Evolutionary conservation across 2,329 filamentous ascomycete species (phyloP).

Genomic region (Neofusicoccum parvum): DNA sequence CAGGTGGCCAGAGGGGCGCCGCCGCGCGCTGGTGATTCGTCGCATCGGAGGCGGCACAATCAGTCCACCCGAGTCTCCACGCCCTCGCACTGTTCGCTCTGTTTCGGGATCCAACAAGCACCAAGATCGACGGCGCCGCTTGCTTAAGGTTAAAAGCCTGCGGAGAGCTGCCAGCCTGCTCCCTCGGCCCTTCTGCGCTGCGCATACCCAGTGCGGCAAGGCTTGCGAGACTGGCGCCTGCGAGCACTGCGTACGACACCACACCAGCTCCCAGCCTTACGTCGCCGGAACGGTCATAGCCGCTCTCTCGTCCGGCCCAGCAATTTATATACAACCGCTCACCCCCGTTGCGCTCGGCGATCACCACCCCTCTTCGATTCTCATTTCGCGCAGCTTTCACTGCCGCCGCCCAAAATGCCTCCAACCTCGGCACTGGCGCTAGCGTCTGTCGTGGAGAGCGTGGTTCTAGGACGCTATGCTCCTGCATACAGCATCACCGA

Average conservation of each 20-base stretch:
- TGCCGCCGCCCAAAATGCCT: neutral
- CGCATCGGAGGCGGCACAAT: neutral
- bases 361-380: neutral
- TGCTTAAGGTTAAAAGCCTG: neutral
- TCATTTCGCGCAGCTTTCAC: neutral
- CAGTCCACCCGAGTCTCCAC: neutral
- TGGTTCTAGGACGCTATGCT: constrained; percentile 37
- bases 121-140: neutral
- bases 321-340: neutral
- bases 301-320: neutral
- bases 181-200: neutral
- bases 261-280: neutral
- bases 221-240: constrained; percentile 3
- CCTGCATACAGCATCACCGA: constrained; percentile 34
- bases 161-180: neutral
- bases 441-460: constrained; percentile 12
- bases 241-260: neutral
- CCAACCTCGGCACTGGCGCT: constrained; percentile 10
- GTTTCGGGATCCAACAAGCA: neutral
- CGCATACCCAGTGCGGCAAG: neutral
- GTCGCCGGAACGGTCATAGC: too few species aligned
- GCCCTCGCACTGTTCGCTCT: neutral
- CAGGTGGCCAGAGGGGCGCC: neutral
- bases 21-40: neutral
- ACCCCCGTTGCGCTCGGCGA: too few species aligned